Conservation (phyloP, 2,329 filamentous ascomycete genomes). For the Macrophomina phaseolina region DNA sequence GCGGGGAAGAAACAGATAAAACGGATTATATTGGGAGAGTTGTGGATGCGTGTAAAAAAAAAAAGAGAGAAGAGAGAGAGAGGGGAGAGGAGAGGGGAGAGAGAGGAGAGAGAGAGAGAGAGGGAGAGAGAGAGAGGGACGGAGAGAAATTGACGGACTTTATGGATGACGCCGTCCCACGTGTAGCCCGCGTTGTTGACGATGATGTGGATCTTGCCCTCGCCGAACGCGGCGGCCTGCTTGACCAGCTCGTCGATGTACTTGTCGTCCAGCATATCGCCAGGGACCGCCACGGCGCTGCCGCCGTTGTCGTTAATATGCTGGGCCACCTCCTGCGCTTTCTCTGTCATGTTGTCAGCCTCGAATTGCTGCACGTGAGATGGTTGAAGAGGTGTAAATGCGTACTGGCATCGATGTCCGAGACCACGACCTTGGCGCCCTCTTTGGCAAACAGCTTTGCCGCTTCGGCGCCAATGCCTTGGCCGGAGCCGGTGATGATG, state of each 20-base stretch:
- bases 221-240: slow-evolving; percentile 78
- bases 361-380: neutral
- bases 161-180: slow-evolving; percentile 92
- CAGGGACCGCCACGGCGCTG: slow-evolving; percentile 73
- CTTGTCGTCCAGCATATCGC: slow-evolving; percentile 74
- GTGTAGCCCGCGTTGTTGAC: slow-evolving; percentile 94
- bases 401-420: slow-evolving; percentile 77
- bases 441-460: slow-evolving; percentile 85
- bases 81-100: neutral
- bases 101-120: neutral
- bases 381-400: neutral
- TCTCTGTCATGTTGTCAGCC: slow-evolving; percentile 55
- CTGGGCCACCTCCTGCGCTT: slow-evolving; percentile 70
- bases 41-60: no score
- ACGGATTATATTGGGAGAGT: no score
- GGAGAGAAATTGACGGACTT: slow-evolving; percentile 44
- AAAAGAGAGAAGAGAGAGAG: neutral
- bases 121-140: neutral
- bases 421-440: slow-evolving; percentile 81
- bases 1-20: no score
- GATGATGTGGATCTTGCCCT: slow-evolving; percentile 87
- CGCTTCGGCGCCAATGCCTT: slow-evolving; percentile 86
- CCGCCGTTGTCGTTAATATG: slow-evolving; percentile 71
- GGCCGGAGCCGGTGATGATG: slow-evolving; percentile 85
- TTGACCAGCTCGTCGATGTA: slow-evolving; percentile 77